Evolutionary conservation across 768 basidiomycete species (phyloP).

Genomic region (Rhodotorula paludigena): DNA sequence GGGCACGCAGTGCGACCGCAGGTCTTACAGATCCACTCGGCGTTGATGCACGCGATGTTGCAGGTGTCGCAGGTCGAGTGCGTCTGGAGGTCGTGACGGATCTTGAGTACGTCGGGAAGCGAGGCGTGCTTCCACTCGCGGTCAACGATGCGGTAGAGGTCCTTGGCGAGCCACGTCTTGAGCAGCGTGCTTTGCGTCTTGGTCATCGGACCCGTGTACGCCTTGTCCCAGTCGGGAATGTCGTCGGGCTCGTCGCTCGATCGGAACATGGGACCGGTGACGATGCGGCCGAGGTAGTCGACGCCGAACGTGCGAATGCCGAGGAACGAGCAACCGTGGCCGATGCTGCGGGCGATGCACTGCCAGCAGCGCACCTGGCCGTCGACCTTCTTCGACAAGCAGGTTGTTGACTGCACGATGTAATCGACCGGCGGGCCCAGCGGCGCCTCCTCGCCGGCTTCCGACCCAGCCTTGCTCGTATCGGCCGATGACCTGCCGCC

Average conservation of each 20-base stretch:
- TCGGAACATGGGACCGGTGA: conserved; percentile 10
- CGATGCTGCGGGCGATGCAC: conserved; percentile 26
- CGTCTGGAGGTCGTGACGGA: conserved; percentile 12
- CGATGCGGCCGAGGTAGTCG: conserved; percentile 16
- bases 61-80: conserved; percentile 29
- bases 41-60: conserved; percentile 8
- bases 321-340: conserved; percentile 28
- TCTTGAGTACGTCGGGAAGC: neutral
- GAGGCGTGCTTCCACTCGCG: conserved; percentile 7
- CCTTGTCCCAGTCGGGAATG: conserved; percentile 10
- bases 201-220: conserved; percentile 11
- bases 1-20: conserved; percentile 30
- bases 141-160: conserved; percentile 7
- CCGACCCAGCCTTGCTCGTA: neutral
- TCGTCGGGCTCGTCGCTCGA: neutral
- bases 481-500: neutral
- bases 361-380: conserved; percentile 30
- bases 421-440: conserved; percentile 6
- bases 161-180: conserved; percentile 26
- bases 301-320: conserved; percentile 30
- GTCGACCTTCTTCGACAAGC: conserved; percentile 31
- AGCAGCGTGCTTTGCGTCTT: conserved; percentile 11
- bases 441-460: neutral
- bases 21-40: conserved; percentile 25
- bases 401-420: conserved; percentile 19